Conservation (phyloP, 2,329 filamentous ascomycete genomes). For the Cladosporium oxysporum region DNA sequence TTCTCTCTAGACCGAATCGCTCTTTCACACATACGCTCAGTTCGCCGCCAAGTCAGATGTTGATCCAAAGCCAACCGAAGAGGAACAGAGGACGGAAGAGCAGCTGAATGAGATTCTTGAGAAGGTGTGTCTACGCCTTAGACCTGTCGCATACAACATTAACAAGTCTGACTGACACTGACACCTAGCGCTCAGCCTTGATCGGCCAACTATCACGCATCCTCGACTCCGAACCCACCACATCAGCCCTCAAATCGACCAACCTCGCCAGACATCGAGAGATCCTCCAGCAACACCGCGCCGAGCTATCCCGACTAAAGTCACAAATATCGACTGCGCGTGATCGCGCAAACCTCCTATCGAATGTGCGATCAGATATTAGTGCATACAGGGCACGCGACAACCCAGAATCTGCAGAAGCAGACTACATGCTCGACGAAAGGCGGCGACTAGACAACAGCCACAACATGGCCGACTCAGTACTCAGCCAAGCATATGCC, state of each 20-base stretch:
- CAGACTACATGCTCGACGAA: conserved; percentile 97
- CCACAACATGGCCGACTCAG: conserved; percentile 83
- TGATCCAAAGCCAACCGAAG: conserved; percentile 78
- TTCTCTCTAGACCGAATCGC: conserved; percentile 69
- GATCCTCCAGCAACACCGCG: conserved; percentile 82
- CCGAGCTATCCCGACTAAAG: conserved; percentile 76
- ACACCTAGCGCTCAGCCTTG: conserved; percentile 72
- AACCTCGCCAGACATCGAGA: conserved; percentile 90
- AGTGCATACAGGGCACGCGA: conserved; percentile 71
- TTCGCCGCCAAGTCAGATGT: conserved; percentile 80
- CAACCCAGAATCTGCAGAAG: conserved; percentile 81
- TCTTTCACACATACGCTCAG: conserved; percentile 86
- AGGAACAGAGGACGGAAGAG: conserved; percentile 76
- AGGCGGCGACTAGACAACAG: conserved; percentile 82
- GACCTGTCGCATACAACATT: conserved; percentile 1
- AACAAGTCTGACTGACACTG: conserved; percentile 21
- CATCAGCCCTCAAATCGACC: conserved; percentile 95
- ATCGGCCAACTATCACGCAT: conserved; percentile 82
- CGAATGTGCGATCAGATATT: conserved; percentile 89
- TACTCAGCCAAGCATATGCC: conserved; percentile 93
- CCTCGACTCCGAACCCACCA: conserved; percentile 88
- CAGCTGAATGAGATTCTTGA: conserved; percentile 83
- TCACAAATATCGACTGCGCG: conserved; percentile 74
- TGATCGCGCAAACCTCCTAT: conserved; percentile 85
- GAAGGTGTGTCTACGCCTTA: conserved; percentile 58